phyloP scores from a whole-genome alignment of 441 rosid genomes.

The Cnidoscolus chayamansa region DNA sequence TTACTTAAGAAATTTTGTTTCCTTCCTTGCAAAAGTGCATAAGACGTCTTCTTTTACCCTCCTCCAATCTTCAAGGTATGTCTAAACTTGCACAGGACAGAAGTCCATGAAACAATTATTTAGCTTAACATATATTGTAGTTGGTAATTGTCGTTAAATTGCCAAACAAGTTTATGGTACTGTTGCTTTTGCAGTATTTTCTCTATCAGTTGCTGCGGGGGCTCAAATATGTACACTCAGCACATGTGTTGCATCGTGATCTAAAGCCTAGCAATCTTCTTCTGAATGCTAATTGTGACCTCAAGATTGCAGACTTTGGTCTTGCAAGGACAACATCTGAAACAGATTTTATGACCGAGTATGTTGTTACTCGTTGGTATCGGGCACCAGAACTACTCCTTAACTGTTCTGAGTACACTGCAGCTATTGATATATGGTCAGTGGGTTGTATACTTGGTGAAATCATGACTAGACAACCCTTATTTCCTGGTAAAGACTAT shows the following conservation, averaged over 20 bases:
- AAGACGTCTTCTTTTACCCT: too few species aligned
- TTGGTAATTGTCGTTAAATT: background rate
- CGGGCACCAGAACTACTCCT: conserved; percentile 92
- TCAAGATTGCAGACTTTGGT: conserved; percentile 92
- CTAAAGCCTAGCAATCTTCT: conserved; percentile 89
- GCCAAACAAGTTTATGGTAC: background rate
- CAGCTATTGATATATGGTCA: conserved; percentile 96
- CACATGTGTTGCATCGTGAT: conserved; percentile 87
- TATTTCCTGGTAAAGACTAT: conserved; percentile 88
- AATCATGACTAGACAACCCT: conserved; percentile 66
- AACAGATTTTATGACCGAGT: conserved; percentile 95
- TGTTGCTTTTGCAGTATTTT: conserved; percentile 62
- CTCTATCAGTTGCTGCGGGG: conserved; percentile 89
- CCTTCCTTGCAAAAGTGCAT: too few species aligned
- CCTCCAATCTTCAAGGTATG: background rate
- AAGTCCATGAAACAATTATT: conserved; percentile 2
- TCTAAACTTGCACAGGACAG: background rate
- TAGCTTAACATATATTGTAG: background rate
- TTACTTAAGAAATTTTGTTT: background rate
- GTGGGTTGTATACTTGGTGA: conserved; percentile 97
- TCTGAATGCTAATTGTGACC: conserved; percentile 81
- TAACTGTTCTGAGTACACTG: conserved; percentile 89
- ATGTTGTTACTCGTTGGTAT: conserved; percentile 94
- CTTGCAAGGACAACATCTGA: conserved; percentile 94
- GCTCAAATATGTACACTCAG: conserved; percentile 88